Conservation (phyloP, 2,329 filamentous ascomycete genomes). For the Massarina eburnea region DNA sequence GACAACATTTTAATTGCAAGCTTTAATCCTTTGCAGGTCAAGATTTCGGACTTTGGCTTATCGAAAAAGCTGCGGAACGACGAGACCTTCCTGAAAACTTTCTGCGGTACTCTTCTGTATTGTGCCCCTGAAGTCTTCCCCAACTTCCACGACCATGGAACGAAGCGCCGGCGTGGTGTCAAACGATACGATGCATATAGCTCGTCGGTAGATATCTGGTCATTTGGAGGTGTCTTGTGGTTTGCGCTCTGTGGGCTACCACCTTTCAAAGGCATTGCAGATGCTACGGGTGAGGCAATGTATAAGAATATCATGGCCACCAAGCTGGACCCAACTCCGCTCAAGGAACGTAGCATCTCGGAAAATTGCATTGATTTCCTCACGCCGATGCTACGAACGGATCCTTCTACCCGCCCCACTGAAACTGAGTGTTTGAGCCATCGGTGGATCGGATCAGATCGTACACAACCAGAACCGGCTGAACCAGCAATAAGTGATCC, state of each 20-base stretch:
- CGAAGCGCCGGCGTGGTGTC: slow-evolving; percentile 61
- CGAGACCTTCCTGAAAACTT: slow-evolving; percentile 91
- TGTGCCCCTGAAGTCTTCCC: slow-evolving; percentile 97
- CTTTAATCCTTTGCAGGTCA: slow-evolving; percentile 73
- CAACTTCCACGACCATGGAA: slow-evolving; percentile 65
- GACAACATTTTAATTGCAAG: slow-evolving; percentile 91
- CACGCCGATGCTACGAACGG: slow-evolving; percentile 74
- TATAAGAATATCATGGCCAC: slow-evolving; percentile 84
- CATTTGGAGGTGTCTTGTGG: slow-evolving; percentile 88
- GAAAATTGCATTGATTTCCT: slow-evolving; percentile 73
- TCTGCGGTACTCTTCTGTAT: slow-evolving; percentile 93
- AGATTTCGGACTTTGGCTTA: slow-evolving; percentile 93
- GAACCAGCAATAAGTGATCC: slow-evolving; percentile 15
- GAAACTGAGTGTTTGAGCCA: slow-evolving; percentile 70
- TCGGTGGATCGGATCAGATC: slow-evolving; percentile 67
- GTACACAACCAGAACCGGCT: slow-evolving; percentile 33
- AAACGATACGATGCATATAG: slow-evolving; percentile 67
- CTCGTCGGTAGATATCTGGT: slow-evolving; percentile 95
- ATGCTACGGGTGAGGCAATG: slow-evolving; percentile 76
- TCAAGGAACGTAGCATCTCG: slow-evolving; percentile 63
- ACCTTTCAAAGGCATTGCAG: slow-evolving; percentile 77
- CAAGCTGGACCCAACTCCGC: slow-evolving; percentile 65
- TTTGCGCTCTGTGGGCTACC: slow-evolving; percentile 77
- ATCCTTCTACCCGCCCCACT: slow-evolving; percentile 75
- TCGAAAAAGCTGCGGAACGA: slow-evolving; percentile 92